Conservation (phyloP, 306 rosid genomes). For the Casuarina equisetifolia region DNA sequence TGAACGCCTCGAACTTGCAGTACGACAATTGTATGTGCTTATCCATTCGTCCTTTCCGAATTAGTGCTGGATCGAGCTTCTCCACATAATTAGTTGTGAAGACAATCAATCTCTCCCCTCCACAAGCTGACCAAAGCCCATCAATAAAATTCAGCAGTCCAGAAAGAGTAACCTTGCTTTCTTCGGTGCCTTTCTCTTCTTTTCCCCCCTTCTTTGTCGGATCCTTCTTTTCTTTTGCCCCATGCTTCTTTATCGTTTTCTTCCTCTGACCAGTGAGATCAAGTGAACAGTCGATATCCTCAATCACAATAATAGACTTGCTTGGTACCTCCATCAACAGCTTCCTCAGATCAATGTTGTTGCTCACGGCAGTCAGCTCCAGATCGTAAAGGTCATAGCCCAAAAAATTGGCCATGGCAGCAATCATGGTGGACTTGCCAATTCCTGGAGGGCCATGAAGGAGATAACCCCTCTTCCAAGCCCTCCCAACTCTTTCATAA, state of each 20-base stretch:
- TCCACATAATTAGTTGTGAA: constrained; percentile 82
- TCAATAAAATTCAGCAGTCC: constrained; percentile 79
- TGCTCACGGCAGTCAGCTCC: constrained; percentile 64
- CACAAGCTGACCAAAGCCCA: constrained; percentile 86
- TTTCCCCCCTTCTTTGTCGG: constrained; percentile 22
- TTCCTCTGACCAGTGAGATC: constrained; percentile 64
- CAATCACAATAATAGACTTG: constrained; percentile 64
- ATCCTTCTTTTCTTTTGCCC: constrained; percentile 38
- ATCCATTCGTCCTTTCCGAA: constrained; percentile 91
- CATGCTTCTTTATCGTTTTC: constrained; percentile 30
- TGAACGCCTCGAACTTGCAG: constrained; percentile 70
- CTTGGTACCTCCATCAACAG: constrained; percentile 66
- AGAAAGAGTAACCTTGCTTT: constrained; percentile 61
- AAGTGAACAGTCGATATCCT: constrained; percentile 79
- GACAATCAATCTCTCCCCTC: constrained; percentile 67
- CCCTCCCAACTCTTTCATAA: constrained; percentile 61
- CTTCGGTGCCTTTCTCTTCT: constrained; percentile 37
- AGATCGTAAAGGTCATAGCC: constrained; percentile 69
- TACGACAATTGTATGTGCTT: constrained; percentile 68
- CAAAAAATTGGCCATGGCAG: constrained; percentile 73
- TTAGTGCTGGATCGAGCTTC: constrained; percentile 80
- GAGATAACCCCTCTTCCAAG: constrained; percentile 84
- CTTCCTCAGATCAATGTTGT: constrained; percentile 62
- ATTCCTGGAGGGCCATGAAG: constrained; percentile 85
- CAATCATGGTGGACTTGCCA: constrained; percentile 80